These are phyloP conservation scores for Endotrypanum monterogeii DNA, from an alignment of 208 protist species.

Conservation along the genomic window DNA sequence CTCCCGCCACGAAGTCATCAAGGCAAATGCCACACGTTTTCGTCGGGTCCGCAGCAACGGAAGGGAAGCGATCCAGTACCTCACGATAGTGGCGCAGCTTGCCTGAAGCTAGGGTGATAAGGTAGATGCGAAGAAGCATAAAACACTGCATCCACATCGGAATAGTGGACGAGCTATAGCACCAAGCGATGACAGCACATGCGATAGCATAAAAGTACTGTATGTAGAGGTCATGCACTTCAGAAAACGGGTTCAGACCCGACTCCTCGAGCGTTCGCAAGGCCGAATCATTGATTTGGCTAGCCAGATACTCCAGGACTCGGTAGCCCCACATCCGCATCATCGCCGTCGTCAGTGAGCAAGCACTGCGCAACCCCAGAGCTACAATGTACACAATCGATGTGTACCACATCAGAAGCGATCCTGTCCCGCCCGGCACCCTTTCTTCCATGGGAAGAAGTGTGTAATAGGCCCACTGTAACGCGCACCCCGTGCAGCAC, in stretches of 20 bases:
- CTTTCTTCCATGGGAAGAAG: conserved; percentile 23
- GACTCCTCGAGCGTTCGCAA: conserved; percentile 33
- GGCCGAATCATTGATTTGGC: conserved; percentile 1
- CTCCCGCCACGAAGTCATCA: conserved; percentile 43
- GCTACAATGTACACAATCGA: conserved; percentile 42
- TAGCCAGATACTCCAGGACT: conserved; percentile 16
- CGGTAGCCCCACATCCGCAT: conserved; percentile 37
- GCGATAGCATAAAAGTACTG: conserved; percentile 30
- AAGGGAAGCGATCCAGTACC: conserved; percentile 54
- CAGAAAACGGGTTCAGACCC: conserved; percentile 49
- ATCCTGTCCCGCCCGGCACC: conserved; percentile 13
- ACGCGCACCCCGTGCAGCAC: conserved; percentile 19
- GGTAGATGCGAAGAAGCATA: conserved; percentile 48
- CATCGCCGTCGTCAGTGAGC: conserved; percentile 15
- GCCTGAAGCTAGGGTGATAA: conserved; percentile 21
- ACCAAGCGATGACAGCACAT: conserved; percentile 36
- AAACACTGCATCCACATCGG: conserved; percentile 51
- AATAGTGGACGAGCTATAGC: conserved; percentile 42
- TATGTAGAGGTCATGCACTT: conserved; percentile 48
- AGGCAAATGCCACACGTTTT: conserved; percentile 80
- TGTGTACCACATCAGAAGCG: conserved; percentile 50
- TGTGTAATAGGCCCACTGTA: conserved; percentile 80
- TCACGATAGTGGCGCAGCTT: conserved; percentile 41
- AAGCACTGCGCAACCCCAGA: conserved; percentile 23
- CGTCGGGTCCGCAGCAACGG: conserved; percentile 31